Evolutionary conservation across 257 asterid species (phyloP).

Genomic region (Penstemon davidsonii): DNA sequence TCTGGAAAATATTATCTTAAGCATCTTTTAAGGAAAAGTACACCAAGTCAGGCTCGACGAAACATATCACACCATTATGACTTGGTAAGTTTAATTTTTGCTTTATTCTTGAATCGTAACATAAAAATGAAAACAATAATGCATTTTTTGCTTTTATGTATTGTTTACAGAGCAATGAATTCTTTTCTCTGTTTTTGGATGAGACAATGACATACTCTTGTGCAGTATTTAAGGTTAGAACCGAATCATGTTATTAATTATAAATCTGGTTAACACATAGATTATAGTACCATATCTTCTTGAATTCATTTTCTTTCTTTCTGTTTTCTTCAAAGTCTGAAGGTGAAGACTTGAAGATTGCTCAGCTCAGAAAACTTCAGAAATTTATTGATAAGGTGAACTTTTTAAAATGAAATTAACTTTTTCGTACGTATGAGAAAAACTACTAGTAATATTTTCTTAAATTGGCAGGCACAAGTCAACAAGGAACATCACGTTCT

Average conservation of each 20-base stretch:
- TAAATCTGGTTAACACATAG: not conserved
- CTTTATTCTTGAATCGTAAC: not conserved
- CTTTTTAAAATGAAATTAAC: not conserved
- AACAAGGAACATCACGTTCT: conserved; percentile 56
- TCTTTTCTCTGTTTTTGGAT: conserved; percentile 64
- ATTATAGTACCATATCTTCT: no score
- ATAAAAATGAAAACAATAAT: not conserved
- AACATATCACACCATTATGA: conserved; percentile 71
- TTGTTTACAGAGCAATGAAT: conserved; percentile 78
- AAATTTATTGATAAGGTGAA: conserved; percentile 63
- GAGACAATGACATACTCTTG: conserved; percentile 87
- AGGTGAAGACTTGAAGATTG: conserved; percentile 65
- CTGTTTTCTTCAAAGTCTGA: conserved; percentile 32
- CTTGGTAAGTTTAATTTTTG: conserved; percentile 32
- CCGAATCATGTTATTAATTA: not conserved
- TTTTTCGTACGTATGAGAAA: not conserved
- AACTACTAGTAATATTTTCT: not conserved
- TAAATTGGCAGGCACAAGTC: conserved; percentile 49
- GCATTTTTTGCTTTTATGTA: not conserved
- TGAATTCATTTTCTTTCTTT: no score
- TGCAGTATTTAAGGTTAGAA: conserved; percentile 61
- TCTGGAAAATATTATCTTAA: conserved; percentile 78
- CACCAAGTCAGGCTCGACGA: conserved; percentile 60
- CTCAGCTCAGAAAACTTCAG: conserved; percentile 56
- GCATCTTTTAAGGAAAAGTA: conserved; percentile 51